Base-by-base conservation (phyloP, 495 filamentous ascomycete species). In the Bathelium albidoporum region DNA sequence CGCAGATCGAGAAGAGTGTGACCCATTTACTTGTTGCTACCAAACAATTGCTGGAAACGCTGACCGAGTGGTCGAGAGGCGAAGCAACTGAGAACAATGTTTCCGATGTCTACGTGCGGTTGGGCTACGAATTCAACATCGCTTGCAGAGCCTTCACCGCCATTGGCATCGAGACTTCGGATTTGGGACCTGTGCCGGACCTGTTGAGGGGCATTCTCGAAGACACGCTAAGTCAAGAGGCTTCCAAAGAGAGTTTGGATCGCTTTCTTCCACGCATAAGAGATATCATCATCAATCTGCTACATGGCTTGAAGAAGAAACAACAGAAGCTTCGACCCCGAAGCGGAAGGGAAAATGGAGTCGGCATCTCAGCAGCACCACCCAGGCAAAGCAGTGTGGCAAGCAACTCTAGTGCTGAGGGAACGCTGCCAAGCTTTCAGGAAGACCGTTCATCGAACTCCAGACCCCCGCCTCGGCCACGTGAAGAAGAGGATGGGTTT, bases 71-170 rank as follows among this genome's bases (percentile, higher is more conserved):
- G 94, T 97, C 95, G 58, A 88, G 93, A 28, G 86, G 89, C 62
- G 84, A 85, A 66, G 91, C 94, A 59, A 91, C 90, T 59, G 94
- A 98, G 74, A 88, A 85, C 43, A 89, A 96, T 69, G 94, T 98
- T 41, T 96, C 92, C 31, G 94, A 98, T 74, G 94, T 98, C 66
- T 98, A 98, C 72, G 94, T 98, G 49, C 86, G 95, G 32, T 77
- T 98, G 61, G 94, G 95, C 16, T 98, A 97, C 73, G 94, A 98
- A 74, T 98, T 98, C 79, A 98, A 98, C 74, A 89, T 97, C 76
- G 94, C 94, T 9, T 97, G 91, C 74, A 87, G 94, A 43, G 91
- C 94, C 55, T 98, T 98, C 74, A 89, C 87, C 70, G 89, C 90
- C 43, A 97, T 98, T 70, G 92, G 93, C 36, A 93, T 98, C 59